Evolutionary conservation across 2,329 filamentous ascomycete genomes (phyloP), one percentile per base, ranked within the genome.

Genomic region (Tothia fuscella): DNA sequence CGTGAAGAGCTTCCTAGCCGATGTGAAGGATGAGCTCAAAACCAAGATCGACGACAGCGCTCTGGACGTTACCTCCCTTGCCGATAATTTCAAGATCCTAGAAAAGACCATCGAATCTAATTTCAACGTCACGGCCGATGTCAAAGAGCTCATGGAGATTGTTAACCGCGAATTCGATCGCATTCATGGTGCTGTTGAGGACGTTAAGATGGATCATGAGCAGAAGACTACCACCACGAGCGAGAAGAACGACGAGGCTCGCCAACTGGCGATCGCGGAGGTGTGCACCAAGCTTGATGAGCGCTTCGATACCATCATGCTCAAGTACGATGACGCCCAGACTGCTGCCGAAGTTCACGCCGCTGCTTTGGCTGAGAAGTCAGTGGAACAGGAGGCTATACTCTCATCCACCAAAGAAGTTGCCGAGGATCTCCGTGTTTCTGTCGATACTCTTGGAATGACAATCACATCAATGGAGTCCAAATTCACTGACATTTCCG

Each of bases 111-210:
- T 86, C 2, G 75, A 54, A 22, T 50, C 55, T n/a, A 63, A 63
- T 41, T 58, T 60, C 48, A 61, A 59, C 29, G 53, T 68, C 42
- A 60, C 58, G 25, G 56, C 59, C n/a, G 66, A 69, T 43, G 58
- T 70, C 38, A 68, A 82, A 49, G 68, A 72, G 32, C 66, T 88
- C 45, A 70, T 79, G 53, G 78, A 82, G 52, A 75, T 78, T 2
- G 78, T 96, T 61, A 87, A 82, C 58, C 66, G 74, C 1, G 88
- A 95, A 56, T 94, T 96, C 46, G 87, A 95, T 53, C 82, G 88
- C 48, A 80, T 84, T 9, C 82, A 85, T 50, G 78, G 79, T 13
- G 77, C 82, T n/a, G 72, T 91, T 19, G 80, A 84, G 43, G 82
- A 81, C 5, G 73, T 79, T 40, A 91, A 89, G 62, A 69, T 85